Base-by-base conservation (phyloP, 2,329 filamentous ascomycete genomes). In the Rutstroemia sydowiana region DNA sequence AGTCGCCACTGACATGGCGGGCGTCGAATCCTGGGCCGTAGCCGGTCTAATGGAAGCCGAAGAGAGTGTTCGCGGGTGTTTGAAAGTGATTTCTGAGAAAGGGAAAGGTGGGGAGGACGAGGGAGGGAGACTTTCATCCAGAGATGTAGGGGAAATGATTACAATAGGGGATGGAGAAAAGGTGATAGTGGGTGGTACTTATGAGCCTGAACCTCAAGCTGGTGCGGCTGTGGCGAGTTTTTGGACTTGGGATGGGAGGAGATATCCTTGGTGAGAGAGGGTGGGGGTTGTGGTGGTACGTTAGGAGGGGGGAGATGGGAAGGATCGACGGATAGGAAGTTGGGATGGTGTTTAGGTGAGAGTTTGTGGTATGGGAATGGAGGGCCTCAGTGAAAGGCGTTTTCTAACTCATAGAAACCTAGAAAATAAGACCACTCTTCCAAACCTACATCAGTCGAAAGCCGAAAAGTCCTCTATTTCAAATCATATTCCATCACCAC, bases 221-320 rank as follows among this genome's bases (percentile, higher is more conserved):
- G n/a, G n/a, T n/a, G 39, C 11, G 8, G 40, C 28, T 4, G 30
- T 21, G 4, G 40, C 30, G 13, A 50, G 28, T 1, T 45, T 50
- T 6, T 49, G 39, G 47, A 28, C 47, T 7, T 44, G 47, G 39
- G 40, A 44, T 26, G 47, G 39, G 11, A 11, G 30, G 5, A 49
- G 39, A 14, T 10, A 49, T 20, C 39, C 39, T 20, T 49, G 47
- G 39, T 49, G 30, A 47, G 11, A 4, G 2, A 26, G 11, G 8
- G n/a, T n/a, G n/a, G n/a, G n/a, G n/a, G n/a, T n/a, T n/a, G n/a
- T n/a, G 16, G 13, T 44, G 14, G 2, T 5, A 7, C 3, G 7
- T 42, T 42, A 40, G 3, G n/a, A n/a, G 6, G 13, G 9, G 18
- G 4, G 11, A 11, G n/a, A n/a, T n/a, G n/a, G n/a, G n/a, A n/a